A percentile compares a stretch with the other conserved stretches of the same genome.
Conservation (phyloP, 1,139 yeast genomes). For the Casaregolazyma suthepensis region DNA sequence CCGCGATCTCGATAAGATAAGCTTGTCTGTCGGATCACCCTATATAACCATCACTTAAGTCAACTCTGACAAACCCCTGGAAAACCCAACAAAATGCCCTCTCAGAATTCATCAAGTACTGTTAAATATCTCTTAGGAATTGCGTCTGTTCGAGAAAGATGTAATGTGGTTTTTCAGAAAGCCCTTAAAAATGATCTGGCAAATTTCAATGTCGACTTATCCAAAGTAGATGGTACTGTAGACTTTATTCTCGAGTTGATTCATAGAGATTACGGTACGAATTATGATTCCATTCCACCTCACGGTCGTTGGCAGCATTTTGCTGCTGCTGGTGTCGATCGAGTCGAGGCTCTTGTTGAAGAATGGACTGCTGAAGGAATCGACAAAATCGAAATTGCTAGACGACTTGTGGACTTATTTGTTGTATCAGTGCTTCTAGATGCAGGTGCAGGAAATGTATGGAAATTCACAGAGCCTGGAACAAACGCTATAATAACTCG, state of each 20-base stretch:
- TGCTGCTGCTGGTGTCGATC: slow-evolving; percentile 40
- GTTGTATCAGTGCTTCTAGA: slow-evolving; percentile 53
- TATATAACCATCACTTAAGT: background rate
- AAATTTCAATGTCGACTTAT: slow-evolving; percentile 42
- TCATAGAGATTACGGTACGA: slow-evolving; percentile 37
- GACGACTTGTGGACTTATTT: slow-evolving; percentile 47
- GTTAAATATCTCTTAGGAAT: slow-evolving; percentile 40
- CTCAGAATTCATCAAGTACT: background rate
- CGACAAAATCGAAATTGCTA: slow-evolving; percentile 41
- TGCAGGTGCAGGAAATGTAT: slow-evolving; percentile 56
- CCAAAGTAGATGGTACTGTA: slow-evolving; percentile 37
- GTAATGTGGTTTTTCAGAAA: slow-evolving; percentile 37
- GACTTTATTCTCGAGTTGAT: slow-evolving; percentile 40
- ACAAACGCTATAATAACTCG: slow-evolving; percentile 34
- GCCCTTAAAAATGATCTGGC: slow-evolving; percentile 34
- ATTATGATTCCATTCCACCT: slow-evolving; percentile 44
- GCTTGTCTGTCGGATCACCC: background rate
- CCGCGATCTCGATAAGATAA: slow-evolving; percentile 1
- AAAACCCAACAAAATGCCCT: background rate
- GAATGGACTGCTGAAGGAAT: slow-evolving; percentile 32
- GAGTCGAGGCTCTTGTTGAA: slow-evolving; percentile 40
- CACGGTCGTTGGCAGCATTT: slow-evolving; percentile 63
- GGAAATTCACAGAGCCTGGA: slow-evolving; percentile 40
- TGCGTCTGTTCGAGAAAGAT: slow-evolving; percentile 47
- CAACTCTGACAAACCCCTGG: background rate